These are phyloP conservation scores for Microbotryum violaceum DNA, from an alignment of 1,284 basidiomycete genomes.

Conservation along the genomic window DNA sequence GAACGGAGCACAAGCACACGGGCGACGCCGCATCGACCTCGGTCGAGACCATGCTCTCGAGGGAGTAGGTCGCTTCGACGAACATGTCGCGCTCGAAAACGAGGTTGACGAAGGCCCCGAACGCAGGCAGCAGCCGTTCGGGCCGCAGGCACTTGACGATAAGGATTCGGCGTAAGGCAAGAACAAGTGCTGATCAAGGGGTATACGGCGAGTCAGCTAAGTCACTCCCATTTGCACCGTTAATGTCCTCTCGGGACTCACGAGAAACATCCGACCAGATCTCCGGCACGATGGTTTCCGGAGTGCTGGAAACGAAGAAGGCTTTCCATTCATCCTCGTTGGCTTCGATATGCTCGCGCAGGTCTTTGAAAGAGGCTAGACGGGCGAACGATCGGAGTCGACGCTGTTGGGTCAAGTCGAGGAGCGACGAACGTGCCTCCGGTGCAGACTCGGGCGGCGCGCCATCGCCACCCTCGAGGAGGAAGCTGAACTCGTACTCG, in stretches of 20 bases:
- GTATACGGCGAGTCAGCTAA: not conserved
- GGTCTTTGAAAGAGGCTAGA: constrained; percentile 62
- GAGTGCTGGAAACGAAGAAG: constrained; percentile 62
- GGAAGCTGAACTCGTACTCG: constrained; percentile 75
- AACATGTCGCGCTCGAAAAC: constrained; percentile 77
- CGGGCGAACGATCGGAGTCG: constrained; percentile 44
- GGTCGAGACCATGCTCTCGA: constrained; percentile 64
- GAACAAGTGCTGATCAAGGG: constrained; percentile 53
- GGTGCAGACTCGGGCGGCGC: constrained; percentile 2
- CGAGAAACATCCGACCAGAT: constrained; percentile 23
- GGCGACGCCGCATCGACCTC: constrained; percentile 75
- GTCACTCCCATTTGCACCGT: too few relatives aligned
- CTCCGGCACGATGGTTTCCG: constrained; percentile 59
- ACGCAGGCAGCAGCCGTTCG: constrained; percentile 76
- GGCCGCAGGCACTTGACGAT: constrained; percentile 84
- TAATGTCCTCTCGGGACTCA: constrained; percentile 4
- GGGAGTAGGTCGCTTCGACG: constrained; percentile 60
- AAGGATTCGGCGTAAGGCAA: constrained; percentile 64
- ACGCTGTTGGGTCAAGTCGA: constrained; percentile 54
- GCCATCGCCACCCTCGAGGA: constrained; percentile 62
- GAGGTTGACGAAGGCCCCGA: constrained; percentile 60
- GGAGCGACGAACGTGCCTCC: constrained; percentile 1
- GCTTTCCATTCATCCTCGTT: constrained; percentile 64
- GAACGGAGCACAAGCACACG: constrained; percentile 81
- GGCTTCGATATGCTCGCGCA: constrained; percentile 59